Evolutionary conservation across 116 monocot species (phyloP).

Genomic region (Phalaenopsis hybrid): DNA sequence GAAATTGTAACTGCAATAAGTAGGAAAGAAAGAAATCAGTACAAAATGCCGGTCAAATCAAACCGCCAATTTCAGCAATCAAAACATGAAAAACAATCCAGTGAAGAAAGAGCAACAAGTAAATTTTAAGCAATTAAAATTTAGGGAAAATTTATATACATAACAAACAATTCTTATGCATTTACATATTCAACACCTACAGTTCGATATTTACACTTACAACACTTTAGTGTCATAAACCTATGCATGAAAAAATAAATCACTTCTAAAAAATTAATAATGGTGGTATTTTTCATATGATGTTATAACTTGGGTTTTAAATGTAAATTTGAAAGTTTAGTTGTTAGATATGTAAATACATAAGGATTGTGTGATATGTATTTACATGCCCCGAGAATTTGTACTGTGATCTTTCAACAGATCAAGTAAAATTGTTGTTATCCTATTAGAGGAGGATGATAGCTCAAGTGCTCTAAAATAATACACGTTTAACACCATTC

Average conservation of each 20-base stretch:
- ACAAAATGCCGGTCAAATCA: neutral
- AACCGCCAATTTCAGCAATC: neutral
- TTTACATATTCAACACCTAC: no score
- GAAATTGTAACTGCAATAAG: slow-evolving; percentile 5
- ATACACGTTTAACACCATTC: neutral
- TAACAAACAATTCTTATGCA: no score
- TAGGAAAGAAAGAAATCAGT: neutral
- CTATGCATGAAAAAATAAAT: no score
- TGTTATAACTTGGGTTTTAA: no score
- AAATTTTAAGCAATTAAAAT: neutral
- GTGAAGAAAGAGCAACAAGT: neutral
- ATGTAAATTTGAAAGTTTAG: no score
- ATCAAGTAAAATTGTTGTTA: neutral
- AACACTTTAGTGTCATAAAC: no score
- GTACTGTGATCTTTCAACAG: neutral
- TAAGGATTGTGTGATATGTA: no score
- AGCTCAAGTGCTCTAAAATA: neutral
- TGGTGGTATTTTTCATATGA: no score
- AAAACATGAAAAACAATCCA: neutral
- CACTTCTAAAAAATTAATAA: no score
- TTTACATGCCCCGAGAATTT: neutral
- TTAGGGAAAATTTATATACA: no score
- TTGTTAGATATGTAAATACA: no score
- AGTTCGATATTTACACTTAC: no score
- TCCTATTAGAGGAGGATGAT: neutral